Evolutionary conservation across 352 stramenopile genomes (phyloP).

Genomic region (Phytophthora pistaciae): DNA sequence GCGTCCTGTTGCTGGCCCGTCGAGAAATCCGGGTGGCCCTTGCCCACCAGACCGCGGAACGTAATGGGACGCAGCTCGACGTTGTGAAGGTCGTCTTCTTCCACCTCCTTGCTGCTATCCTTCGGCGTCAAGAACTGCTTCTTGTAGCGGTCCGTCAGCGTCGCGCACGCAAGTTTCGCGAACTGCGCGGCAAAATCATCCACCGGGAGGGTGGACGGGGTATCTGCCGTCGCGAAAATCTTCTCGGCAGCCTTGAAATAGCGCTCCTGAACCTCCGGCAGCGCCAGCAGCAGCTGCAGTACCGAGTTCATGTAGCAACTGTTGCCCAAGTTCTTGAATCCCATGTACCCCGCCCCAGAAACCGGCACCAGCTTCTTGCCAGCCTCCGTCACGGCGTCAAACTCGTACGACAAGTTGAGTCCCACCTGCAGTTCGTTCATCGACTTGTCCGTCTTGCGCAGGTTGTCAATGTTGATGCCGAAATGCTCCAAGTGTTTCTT

Average conservation of each 20-base stretch:
- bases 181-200: constrained; percentile 95
- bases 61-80: constrained; percentile 82
- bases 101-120: constrained; percentile 33
- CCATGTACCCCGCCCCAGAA: constrained; percentile 93
- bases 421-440: constrained; percentile 98
- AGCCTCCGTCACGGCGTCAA: constrained; percentile 98
- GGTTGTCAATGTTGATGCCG: constrained; percentile 95
- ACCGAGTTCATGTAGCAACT: constrained; percentile 99
- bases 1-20: constrained; percentile 98
- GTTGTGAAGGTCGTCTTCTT: constrained; percentile 52
- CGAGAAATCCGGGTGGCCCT: constrained; percentile 96
- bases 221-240: constrained; percentile 65
- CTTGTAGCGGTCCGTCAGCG: constrained; percentile 91
- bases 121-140: constrained; percentile 44
- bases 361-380: constrained; percentile 94
- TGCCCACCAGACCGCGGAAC: constrained; percentile 96
- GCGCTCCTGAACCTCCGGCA: constrained; percentile 78
- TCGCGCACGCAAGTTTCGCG: constrained; percentile 90
- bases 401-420: constrained; percentile 98
- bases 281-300: constrained; percentile 93
- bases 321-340: constrained; percentile 99
- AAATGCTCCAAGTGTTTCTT: constrained; percentile 95
- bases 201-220: constrained; percentile 33
- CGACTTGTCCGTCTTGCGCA: constrained; percentile 99
- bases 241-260: constrained; percentile 69